Evolutionary conservation across 2,329 filamentous ascomycete species (phyloP).

Genomic region (Scytalidium sp.): DNA sequence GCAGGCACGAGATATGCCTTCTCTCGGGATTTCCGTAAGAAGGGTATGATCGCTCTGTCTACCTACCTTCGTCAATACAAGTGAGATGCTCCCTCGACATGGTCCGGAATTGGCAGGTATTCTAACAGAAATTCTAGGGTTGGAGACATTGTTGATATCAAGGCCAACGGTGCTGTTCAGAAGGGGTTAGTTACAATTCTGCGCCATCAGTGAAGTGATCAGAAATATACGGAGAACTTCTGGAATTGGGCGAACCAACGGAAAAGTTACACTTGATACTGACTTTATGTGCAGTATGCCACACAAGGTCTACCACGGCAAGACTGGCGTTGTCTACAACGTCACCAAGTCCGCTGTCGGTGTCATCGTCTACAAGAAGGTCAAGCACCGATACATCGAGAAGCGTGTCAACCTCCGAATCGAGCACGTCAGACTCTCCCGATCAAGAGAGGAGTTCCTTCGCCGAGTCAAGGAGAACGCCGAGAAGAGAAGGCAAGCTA

Average conservation of each 20-base stretch:
- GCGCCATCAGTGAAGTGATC: constrained; percentile 5
- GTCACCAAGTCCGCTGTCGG: constrained; percentile 97
- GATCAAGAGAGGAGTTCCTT: constrained; percentile 96
- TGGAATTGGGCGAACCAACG: neutral
- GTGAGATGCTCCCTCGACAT: constrained; percentile 44
- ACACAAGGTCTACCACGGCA: constrained; percentile 99
- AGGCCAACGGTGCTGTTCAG: constrained; percentile 97
- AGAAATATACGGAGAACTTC: neutral
- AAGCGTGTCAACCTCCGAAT: constrained; percentile 99
- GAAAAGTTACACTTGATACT: constrained; percentile 5
- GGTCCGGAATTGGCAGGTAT: constrained; percentile 11
- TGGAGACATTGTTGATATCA: constrained; percentile 98
- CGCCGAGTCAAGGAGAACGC: constrained; percentile 96
- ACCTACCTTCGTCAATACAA: constrained; percentile 96
- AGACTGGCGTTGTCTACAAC: constrained; percentile 98
- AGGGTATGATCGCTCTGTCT: constrained; percentile 88
- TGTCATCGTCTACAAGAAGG: constrained; percentile 99
- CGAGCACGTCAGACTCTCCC: constrained; percentile 93
- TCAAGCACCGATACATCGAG: constrained; percentile 99
- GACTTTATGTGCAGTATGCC: constrained; percentile 67
- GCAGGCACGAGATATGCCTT: constrained; percentile 92
- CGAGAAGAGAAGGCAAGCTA: constrained; percentile 86
- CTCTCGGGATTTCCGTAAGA: constrained; percentile 90
- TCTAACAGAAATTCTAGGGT: constrained; percentile 63
- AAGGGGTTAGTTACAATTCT: constrained; percentile 72